These are phyloP conservation scores for Pueraria montana DNA, from an alignment of 306 rosid species.

Conservation along the genomic window DNA sequence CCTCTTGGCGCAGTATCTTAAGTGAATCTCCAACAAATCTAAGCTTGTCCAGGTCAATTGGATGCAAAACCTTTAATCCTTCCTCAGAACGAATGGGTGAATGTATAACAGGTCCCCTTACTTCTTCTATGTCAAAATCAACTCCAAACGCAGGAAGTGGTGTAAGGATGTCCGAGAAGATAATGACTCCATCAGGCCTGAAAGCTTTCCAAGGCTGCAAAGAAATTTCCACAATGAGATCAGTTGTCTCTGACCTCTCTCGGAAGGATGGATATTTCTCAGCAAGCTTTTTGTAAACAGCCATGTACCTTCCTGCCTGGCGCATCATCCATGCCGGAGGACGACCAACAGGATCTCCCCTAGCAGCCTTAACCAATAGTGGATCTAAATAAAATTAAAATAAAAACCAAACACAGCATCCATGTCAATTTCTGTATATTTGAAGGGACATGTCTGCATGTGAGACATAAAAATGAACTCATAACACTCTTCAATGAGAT, in stretches of 20 bases:
- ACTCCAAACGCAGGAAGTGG: constrained; percentile 97
- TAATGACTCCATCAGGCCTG: constrained; percentile 95
- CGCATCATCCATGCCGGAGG: constrained; percentile 99
- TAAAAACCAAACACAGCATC: constrained; percentile 29
- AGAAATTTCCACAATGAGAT: constrained; percentile 98
- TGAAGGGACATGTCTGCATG: constrained; percentile 24
- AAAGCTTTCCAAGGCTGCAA: constrained; percentile 99
- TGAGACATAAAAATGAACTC: not conserved
- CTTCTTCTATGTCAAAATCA: constrained; percentile 93
- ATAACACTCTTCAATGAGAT: constrained; percentile 3
- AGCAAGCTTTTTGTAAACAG: constrained; percentile 94
- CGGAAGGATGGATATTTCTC: constrained; percentile 96
- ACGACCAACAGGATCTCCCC: constrained; percentile 88
- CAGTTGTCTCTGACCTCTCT: constrained; percentile 98
- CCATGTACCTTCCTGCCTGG: constrained; percentile 99
- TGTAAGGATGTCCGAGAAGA: constrained; percentile 96
- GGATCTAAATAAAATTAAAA: constrained; percentile 66
- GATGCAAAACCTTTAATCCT: constrained; percentile 80
- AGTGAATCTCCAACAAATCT: constrained; percentile 89
- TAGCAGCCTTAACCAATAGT: constrained; percentile 93
- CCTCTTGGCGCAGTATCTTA: constrained; percentile 80
- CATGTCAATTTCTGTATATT: constrained; percentile 26
- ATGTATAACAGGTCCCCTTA: constrained; percentile 91
- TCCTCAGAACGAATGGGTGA: constrained; percentile 87
- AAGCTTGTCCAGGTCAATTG: constrained; percentile 85